A percentile compares a stretch with the other conserved stretches of the same genome.
Conservation (phyloP, 148 eudicot species). For the Arbutus unedo region DNA sequence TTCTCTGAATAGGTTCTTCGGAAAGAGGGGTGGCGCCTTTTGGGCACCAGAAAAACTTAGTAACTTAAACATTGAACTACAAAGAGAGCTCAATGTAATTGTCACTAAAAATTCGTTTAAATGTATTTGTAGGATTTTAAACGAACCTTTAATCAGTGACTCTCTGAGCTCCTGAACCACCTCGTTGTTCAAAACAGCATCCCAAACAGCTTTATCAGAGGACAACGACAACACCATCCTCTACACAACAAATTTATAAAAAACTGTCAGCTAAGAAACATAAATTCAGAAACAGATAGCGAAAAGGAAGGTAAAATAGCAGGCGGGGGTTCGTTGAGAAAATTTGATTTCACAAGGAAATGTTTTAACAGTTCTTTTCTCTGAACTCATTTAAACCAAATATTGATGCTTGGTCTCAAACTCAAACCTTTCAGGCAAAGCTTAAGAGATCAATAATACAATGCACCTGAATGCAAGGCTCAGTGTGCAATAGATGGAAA, state of each 20-base stretch:
- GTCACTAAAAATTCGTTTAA: background rate
- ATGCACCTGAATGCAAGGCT: constrained; percentile 66
- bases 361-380: background rate
- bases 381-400: background rate
- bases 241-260: constrained; percentile 26
- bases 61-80: background rate
- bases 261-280: constrained; percentile 13
- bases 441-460: background rate
- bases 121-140: background rate
- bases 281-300: background rate
- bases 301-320: background rate
- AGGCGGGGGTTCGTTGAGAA: background rate
- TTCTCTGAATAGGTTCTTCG: too few species aligned
- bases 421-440: background rate
- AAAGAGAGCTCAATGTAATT: background rate
- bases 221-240: constrained; percentile 79
- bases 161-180: constrained; percentile 70
- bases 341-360: background rate
- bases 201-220: constrained; percentile 80
- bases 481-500: constrained; percentile 58
- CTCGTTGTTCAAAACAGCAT: constrained; percentile 80
- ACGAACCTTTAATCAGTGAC: constrained; percentile 53
- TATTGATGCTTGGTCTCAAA: background rate
- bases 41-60: background rate
- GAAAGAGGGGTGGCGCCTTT: too few species aligned